phyloP scores from a whole-genome alignment of 2,329 filamentous ascomycete species.

The Davidsoniella neocaledoniae region DNA sequence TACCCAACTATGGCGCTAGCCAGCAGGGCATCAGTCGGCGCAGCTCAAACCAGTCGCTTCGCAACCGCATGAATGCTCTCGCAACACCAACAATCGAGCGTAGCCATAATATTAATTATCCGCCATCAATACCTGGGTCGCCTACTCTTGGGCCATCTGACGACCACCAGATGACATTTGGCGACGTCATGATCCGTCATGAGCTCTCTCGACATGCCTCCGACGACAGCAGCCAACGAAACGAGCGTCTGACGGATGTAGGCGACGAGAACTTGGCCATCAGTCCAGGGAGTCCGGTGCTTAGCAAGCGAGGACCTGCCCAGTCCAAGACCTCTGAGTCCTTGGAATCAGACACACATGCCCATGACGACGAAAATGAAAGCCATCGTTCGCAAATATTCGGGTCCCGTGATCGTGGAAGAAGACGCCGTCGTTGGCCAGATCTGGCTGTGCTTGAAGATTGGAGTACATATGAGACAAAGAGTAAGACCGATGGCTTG shows the following conservation, averaged over 20 bases:
- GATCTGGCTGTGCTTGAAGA: conserved; percentile 71
- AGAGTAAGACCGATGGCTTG: conserved; percentile 64
- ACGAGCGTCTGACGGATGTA: conserved; percentile 31
- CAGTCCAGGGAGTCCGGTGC: conserved; percentile 26
- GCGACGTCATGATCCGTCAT: conserved; percentile 55
- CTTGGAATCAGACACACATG: conserved; percentile 57
- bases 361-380: conserved; percentile 5
- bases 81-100: conserved; percentile 6
- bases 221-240: conserved; percentile 9
- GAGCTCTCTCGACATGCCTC: conserved; percentile 24
- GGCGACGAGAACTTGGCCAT: conserved; percentile 91
- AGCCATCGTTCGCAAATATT: conserved; percentile 13
- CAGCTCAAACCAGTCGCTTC: conserved; percentile 33
- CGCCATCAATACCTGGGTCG: conserved; percentile 48
- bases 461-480: conserved; percentile 82
- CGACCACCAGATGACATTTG: conserved; percentile 39
- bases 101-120: conserved; percentile 49
- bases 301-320: conserved; percentile 2
- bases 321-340: conserved; percentile 23
- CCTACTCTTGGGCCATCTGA: conserved; percentile 34
- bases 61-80: conserved; percentile 4
- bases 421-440: conserved; percentile 60
- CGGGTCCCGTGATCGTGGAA: background rate
- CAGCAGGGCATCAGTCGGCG: conserved; percentile 25
- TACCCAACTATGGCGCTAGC: conserved; percentile 26